A percentile compares a stretch with the other conserved stretches of the same genome.
Conservation (phyloP, 148 eudicot species). For the Chenopodium album region DNA sequence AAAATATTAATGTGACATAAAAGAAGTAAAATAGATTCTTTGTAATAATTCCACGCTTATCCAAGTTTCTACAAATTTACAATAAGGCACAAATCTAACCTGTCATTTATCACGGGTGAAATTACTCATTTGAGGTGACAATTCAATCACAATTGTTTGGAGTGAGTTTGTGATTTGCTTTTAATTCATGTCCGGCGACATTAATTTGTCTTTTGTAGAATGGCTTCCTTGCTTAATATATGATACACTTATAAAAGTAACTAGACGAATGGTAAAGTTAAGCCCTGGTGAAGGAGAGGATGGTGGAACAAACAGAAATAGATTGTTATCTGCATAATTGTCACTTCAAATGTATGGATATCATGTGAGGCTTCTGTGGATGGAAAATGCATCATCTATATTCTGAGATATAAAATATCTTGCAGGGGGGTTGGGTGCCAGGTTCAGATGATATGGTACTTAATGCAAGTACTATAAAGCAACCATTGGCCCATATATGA, state of each 20-base stretch:
- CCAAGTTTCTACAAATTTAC: neutral
- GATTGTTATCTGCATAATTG: neutral
- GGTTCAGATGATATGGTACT: neutral
- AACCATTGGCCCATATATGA: neutral
- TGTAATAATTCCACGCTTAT: neutral
- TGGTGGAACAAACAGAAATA: neutral
- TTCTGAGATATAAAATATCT: neutral
- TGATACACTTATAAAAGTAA: neutral
- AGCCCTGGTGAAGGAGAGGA: neutral
- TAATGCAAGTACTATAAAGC: neutral
- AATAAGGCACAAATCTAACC: neutral
- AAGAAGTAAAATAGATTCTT: too few relatives aligned
- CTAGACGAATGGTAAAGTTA: neutral
- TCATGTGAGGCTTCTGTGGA: neutral
- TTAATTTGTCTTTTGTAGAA: neutral
- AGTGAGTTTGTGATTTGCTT: neutral
- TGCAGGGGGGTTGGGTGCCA: neutral
- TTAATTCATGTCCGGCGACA: neutral
- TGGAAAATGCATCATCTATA: neutral
- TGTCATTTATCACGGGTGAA: neutral
- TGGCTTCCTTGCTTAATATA: neutral
- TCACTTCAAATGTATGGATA: neutral
- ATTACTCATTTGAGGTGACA: neutral
- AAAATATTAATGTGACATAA: too few relatives aligned
- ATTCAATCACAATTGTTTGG: neutral